Evolutionary conservation across 179 eudicot species (phyloP), one percentile per base, ranked within the genome.

Genomic region (Beta corolliflora): DNA sequence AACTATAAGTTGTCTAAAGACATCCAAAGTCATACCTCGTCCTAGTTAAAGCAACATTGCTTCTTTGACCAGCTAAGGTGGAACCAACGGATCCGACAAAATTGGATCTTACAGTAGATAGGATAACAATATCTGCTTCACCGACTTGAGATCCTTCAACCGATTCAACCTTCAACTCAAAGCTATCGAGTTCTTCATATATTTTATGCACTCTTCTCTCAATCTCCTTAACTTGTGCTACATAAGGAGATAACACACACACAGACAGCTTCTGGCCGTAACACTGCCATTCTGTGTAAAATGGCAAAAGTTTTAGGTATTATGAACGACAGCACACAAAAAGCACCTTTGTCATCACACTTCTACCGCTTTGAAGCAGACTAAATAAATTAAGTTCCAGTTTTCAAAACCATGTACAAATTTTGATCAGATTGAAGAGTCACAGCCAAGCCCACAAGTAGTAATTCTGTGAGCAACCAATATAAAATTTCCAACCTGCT

Each of bases 51-150:
- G 91, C 89, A 64, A 81, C 87, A 75, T 88, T 88, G 65, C 84
- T 75, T 78, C 90, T 83, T 36, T 82, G 89, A 64, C 63, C 78
- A 86, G 88, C 84, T 60, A 85, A 77, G 36, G 74, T 46, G 65
- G 88, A 90, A 8, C 89, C 92, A 74, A 87, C 72, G 18, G 86
- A 81, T 73, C 98, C 90, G 73, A 58, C 68, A 11, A 25, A 78
- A 76, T 87, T 86, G 7, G 93, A 88, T 73, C 89, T 86, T 0
- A 94, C 98, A 23, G 97, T 93, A 12, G 97, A 93, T 81, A 93
- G 54, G 45, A 94, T 88, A n/a, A 94, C 63, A 0, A 94, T 36
- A 54, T 94, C 98, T 55, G 87, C 91, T 69, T 88, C 91, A 5
- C 90, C 90, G 0, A 92, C 93, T 79, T 90, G 90, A 84, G 88